Evolutionary conservation across 164 flowering plant species (phyloP).

Genomic region (Vitis vinifera): DNA sequence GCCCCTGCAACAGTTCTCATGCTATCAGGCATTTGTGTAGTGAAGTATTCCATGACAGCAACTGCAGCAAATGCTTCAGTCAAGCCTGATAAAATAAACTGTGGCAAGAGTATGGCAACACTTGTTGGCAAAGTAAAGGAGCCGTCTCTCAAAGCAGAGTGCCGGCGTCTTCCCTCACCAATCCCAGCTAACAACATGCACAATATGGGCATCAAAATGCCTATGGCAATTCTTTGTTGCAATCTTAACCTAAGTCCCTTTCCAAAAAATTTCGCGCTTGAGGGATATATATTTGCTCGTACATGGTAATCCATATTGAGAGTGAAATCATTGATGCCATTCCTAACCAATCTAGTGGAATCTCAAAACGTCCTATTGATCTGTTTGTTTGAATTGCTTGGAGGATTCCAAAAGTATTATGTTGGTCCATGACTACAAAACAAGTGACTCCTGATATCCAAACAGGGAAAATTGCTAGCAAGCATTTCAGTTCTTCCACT

Average conservation of each 20-base stretch:
- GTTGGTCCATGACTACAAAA: slow-evolving; percentile 52
- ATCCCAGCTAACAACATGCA: slow-evolving; percentile 37
- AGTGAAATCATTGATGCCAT: slow-evolving; percentile 49
- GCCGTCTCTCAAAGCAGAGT: slow-evolving; percentile 21
- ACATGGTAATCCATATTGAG: slow-evolving; percentile 50
- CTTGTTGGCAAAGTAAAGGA: slow-evolving; percentile 37
- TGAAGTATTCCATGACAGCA: slow-evolving; percentile 48
- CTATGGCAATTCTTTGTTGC: slow-evolving; percentile 34
- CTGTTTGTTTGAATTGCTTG: slow-evolving; percentile 50
- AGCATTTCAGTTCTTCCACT: slow-evolving; percentile 52
- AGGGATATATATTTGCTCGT: too few species aligned
- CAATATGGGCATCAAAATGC: slow-evolving; percentile 47
- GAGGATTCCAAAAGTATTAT: slow-evolving; percentile 43
- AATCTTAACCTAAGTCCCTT: slow-evolving; percentile 31
- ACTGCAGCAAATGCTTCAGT: slow-evolving; percentile 57
- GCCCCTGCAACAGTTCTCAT: slow-evolving; percentile 62
- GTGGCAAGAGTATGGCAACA: slow-evolving; percentile 41
- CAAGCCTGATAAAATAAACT: slow-evolving; percentile 49
- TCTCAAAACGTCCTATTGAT: slow-evolving; percentile 30
- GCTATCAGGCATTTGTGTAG: slow-evolving; percentile 36
- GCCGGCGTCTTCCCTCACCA: slow-evolving; percentile 40
- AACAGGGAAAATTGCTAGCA: slow-evolving; percentile 43
- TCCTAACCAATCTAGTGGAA: slow-evolving; percentile 58
- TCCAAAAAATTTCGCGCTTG: slow-evolving; percentile 12
- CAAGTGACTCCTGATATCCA: slow-evolving; percentile 48